phyloP scores from a whole-genome alignment of 148 eudicot species.

The Mesembryanthemum crystallinum region DNA sequence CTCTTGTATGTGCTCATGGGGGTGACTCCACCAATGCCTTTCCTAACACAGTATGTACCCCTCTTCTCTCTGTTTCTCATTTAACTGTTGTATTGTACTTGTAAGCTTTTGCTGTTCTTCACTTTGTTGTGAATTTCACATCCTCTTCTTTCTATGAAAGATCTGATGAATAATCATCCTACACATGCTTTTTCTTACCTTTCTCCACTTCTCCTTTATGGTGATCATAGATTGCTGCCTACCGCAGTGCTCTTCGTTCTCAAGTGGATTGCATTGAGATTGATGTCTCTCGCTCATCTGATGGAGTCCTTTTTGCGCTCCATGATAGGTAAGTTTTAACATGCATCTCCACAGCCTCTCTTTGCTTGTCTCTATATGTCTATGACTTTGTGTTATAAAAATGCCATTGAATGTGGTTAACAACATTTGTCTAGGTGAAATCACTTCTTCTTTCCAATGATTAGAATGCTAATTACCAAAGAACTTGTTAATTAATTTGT shows the following conservation, averaged over 20 bases:
- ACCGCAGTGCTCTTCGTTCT: slow-evolving; percentile 59
- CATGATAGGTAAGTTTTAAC: slow-evolving; percentile 70
- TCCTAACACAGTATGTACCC: slow-evolving; percentile 73
- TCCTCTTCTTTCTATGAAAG: neutral
- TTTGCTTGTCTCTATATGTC: slow-evolving; percentile 2
- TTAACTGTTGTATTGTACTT: neutral
- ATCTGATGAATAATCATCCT: neutral
- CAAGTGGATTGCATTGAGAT: slow-evolving; percentile 89
- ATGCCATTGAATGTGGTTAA: neutral
- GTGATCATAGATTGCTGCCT: slow-evolving; percentile 68
- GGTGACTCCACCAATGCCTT: slow-evolving; percentile 86
- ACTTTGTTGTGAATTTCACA: neutral
- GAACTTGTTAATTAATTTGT: no score
- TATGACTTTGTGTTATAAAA: neutral
- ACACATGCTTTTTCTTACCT: slow-evolving; percentile 9
- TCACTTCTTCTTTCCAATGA: no score
- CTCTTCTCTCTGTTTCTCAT: slow-evolving; percentile 20
- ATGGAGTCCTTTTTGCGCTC: slow-evolving; percentile 85
- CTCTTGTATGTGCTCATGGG: slow-evolving; percentile 98
- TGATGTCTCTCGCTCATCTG: slow-evolving; percentile 93
- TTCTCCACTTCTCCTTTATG: slow-evolving; percentile 17
- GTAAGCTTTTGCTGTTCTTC: no score
- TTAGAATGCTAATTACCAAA: no score
- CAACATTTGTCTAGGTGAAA: no score
- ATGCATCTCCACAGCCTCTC: neutral